phyloP scores from a whole-genome alignment of 2,329 filamentous ascomycete genomes.

The Fusarium pininemorale region DNA sequence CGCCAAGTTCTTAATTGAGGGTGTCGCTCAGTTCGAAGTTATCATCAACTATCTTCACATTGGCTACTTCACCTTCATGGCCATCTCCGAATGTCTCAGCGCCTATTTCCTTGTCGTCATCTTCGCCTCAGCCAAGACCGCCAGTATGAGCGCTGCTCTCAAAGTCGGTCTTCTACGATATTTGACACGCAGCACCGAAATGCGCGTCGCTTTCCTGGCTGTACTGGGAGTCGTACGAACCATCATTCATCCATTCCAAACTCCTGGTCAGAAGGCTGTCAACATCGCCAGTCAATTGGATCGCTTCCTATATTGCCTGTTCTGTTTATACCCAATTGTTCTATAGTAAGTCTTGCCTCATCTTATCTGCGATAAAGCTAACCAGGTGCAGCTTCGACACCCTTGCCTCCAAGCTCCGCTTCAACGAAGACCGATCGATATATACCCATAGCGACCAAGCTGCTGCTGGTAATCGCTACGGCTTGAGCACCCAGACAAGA shows the following conservation, averaged over 20 bases:
- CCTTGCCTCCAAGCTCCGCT: conserved; percentile 45
- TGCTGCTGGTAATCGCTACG: background rate
- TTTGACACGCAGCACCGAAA: conserved; percentile 51
- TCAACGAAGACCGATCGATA: conserved; percentile 24
- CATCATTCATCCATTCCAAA: conserved; percentile 53
- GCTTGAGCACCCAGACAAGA: conserved; percentile 15
- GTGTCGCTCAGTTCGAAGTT: conserved; percentile 27
- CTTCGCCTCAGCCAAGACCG: conserved; percentile 46
- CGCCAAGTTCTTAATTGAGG: conserved; percentile 43
- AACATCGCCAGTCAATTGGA: conserved; percentile 51
- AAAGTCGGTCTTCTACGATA: conserved; percentile 49
- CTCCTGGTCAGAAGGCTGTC: conserved; percentile 48
- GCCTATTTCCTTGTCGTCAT: conserved; percentile 51
- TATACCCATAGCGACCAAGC: conserved; percentile 13
- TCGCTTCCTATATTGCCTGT: conserved; percentile 52
- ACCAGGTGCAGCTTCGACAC: conserved; percentile 41
- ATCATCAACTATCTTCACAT: conserved; percentile 52
- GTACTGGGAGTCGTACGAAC: conserved; percentile 51
- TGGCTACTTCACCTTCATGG: conserved; percentile 53
- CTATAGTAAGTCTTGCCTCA: conserved; percentile 45
- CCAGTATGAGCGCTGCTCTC: conserved; percentile 37
- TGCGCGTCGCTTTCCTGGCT: conserved; percentile 50
- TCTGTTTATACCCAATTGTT: conserved; percentile 53
- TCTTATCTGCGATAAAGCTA: background rate
- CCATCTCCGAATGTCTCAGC: conserved; percentile 51